Evolutionary conservation across 2,329 filamentous ascomycete species (phyloP).

Genomic region (Pyrenochaeta sp.): DNA sequence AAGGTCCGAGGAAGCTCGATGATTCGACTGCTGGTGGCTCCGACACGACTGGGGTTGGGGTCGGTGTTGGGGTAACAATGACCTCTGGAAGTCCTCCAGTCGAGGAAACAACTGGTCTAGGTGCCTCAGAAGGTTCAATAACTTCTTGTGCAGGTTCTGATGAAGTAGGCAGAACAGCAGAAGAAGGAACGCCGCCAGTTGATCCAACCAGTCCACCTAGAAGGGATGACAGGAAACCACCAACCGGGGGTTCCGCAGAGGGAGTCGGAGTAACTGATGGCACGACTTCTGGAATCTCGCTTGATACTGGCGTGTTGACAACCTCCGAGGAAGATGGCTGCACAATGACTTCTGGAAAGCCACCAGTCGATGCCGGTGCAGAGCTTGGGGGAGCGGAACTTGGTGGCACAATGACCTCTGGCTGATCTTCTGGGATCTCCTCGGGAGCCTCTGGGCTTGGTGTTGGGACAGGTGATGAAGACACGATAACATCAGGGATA

Average conservation of each 20-base stretch:
- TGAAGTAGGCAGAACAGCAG: conserved; percentile 28
- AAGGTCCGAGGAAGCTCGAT: conserved; percentile 31
- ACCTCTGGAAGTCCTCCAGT: conserved; percentile 24
- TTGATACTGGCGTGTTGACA: no score
- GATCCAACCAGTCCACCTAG: conserved; percentile 25
- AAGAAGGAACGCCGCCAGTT: conserved; percentile 25
- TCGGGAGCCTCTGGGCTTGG: conserved; percentile 11
- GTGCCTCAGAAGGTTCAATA: conserved; percentile 11
- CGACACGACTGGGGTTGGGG: conserved; percentile 11
- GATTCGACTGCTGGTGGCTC: conserved; percentile 13
- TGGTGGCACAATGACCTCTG: conserved; percentile 11
- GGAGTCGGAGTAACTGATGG: conserved; percentile 7
- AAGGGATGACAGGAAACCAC: conserved; percentile 16
- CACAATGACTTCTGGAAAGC: conserved; percentile 15
- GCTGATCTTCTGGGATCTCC: conserved; percentile 8
- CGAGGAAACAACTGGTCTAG: conserved; percentile 15
- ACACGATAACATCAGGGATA: not conserved
- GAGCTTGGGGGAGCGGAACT: no score
- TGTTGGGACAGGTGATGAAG: conserved; percentile 2
- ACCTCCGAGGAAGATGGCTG: conserved; percentile 9
- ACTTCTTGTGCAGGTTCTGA: conserved; percentile 4
- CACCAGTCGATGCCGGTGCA: conserved; percentile 25
- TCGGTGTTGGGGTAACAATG: conserved; percentile 23
- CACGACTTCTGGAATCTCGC: no score
- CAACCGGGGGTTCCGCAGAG: conserved; percentile 1